Evolutionary conservation across 768 basidiomycete species (phyloP), one percentile per base, ranked within the genome.

Genomic region (Tricholoma sp.): DNA sequence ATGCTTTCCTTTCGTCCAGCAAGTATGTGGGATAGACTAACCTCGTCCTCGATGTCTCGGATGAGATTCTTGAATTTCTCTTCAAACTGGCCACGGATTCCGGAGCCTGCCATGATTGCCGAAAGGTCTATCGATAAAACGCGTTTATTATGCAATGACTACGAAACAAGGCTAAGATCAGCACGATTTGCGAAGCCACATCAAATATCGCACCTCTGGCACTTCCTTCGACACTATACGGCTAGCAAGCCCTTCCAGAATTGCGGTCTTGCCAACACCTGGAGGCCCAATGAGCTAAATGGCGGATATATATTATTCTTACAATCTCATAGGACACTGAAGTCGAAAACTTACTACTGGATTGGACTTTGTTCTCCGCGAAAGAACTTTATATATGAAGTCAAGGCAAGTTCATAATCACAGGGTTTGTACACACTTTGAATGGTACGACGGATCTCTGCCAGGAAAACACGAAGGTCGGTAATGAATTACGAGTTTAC

Each of bases 201-300:
- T 7, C 6, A 13, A 13, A 7, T 50, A n/a, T 66, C 76, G 32
- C 53, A 91, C 91, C 77, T 95, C 94, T 15, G 94, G 94, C 7
- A 96, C 94, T 68, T 95, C 92, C 67, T 86, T 90, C 3, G 88
- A 82, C 0, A 95, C 84, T 52, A 96, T 94, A 20, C 94, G 77
- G 61, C 82, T 88, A 0, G 94, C 94, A 13, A 97, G 78, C 2
- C 94, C 94, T 72, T 95, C 94, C 11, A 95, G 68, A 52, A 96
- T 94, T 0, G 94, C 92, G 0, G 94, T 96, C 73, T 97, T 97
- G 0, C 94, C 94, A 11, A 94, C 91, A 56, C 94, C 94, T 2
- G 93, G 91, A 24, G 90, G 86, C 6, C 91, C 89, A 54, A 91
- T 89, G 47, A 91, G 79, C 87, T 89, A 57, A 8, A 41, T 18